Percentiles rank a stretch among this genome's conserved stretches.
phyloP scores from a whole-genome alignment of 225 moss, liverwort and hornwort genomes.

The Anthoceros angustus region DNA sequence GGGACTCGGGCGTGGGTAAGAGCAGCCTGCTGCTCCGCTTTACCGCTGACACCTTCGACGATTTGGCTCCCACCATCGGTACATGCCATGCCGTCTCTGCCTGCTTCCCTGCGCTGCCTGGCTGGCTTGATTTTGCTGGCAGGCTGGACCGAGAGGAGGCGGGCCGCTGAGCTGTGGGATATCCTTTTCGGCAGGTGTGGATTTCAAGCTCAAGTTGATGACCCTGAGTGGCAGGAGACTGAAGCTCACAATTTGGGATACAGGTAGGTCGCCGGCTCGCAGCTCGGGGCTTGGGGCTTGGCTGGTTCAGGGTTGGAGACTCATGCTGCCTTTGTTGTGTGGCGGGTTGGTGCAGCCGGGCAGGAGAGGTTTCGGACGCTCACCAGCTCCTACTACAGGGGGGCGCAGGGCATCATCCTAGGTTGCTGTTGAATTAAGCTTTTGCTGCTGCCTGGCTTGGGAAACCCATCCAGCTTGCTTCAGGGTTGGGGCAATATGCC shows the following conservation, averaged over 20 bases:
- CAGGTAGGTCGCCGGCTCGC: conserved; percentile 18
- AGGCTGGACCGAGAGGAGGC: background rate
- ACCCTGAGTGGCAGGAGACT: conserved; percentile 59
- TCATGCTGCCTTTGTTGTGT: background rate
- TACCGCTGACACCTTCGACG: conserved; percentile 85
- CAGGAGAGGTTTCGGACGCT: conserved; percentile 90
- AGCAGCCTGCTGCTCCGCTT: conserved; percentile 83
- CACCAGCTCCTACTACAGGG: conserved; percentile 84
- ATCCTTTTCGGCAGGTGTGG: conserved; percentile 32
- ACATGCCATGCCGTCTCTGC: background rate
- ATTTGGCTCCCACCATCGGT: conserved; percentile 78
- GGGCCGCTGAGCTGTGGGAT: background rate
- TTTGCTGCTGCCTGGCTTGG: background rate
- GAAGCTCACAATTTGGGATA: conserved; percentile 96
- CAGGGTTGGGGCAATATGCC: background rate
- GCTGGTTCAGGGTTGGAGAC: background rate
- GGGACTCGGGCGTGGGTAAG: conserved; percentile 85
- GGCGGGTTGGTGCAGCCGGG: conserved; percentile 26
- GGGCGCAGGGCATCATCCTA: conserved; percentile 77
- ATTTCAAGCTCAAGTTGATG: conserved; percentile 91
- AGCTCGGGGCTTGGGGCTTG: background rate
- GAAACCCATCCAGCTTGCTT: background rate
- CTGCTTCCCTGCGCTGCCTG: background rate
- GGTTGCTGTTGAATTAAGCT: conserved; percentile 8
- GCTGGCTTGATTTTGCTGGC: background rate